These are phyloP conservation scores for Aspergillus indologenus DNA, from an alignment of 495 filamentous ascomycete species.

Conservation along the genomic window DNA sequence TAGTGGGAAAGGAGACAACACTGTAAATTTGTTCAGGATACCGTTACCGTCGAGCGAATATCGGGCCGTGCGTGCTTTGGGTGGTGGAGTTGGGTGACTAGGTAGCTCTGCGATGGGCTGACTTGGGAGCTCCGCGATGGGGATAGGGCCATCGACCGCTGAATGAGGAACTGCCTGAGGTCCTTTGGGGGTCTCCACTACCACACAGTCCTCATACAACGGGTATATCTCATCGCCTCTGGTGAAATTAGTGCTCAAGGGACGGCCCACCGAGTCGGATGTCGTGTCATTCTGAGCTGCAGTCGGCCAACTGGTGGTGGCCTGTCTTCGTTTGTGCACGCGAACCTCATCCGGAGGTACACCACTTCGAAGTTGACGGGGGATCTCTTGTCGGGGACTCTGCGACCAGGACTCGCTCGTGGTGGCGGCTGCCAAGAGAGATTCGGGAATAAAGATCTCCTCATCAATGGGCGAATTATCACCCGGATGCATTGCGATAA, in stretches of 20 bases:
- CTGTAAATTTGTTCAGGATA: neutral
- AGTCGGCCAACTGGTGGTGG: neutral
- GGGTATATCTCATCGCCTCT: neutral
- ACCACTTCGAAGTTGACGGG: neutral
- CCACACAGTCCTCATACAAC: neutral
- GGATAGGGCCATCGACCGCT: neutral
- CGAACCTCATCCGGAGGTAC: neutral
- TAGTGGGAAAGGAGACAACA: neutral
- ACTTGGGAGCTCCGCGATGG: neutral
- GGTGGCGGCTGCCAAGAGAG: neutral
- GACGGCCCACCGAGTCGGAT: neutral
- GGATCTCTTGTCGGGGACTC: too few relatives aligned
- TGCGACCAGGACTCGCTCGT: neutral
- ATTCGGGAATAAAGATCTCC: neutral
- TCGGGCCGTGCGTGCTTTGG: neutral
- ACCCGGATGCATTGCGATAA: neutral
- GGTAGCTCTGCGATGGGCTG: neutral
- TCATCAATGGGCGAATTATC: neutral
- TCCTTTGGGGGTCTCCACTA: neutral
- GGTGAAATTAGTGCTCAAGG: neutral
- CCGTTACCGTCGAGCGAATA: neutral
- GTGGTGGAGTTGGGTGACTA: neutral
- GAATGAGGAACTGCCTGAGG: neutral
- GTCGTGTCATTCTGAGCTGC: slow-evolving; percentile 3
- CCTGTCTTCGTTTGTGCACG: neutral